These are phyloP conservation scores for Ricinus communis DNA, from an alignment of 345 rosid species.

Conservation along the genomic window DNA sequence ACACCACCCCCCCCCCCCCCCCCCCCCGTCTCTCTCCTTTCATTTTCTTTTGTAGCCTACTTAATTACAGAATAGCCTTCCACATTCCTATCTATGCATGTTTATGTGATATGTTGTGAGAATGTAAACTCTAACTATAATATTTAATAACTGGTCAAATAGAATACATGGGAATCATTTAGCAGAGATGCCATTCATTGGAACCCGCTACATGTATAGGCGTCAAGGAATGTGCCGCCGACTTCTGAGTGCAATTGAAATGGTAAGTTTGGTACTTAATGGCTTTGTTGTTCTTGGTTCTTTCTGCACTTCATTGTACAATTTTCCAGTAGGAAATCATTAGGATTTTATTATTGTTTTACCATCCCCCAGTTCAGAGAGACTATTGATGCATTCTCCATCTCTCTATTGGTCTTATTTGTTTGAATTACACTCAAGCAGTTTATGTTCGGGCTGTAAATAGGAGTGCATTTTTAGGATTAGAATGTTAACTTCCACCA, in stretches of 20 bases:
- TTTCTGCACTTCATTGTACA: neutral
- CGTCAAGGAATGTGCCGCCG: slow-evolving; percentile 97
- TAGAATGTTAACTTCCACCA: neutral
- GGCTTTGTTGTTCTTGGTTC: neutral
- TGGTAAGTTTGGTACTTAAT: slow-evolving; percentile 46
- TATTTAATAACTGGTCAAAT: slow-evolving; percentile 21
- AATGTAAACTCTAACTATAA: slow-evolving; percentile 9
- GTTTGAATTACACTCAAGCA: too few relatives aligned
- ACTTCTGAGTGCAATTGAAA: slow-evolving; percentile 78
- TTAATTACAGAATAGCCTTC: neutral
- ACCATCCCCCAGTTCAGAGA: neutral
- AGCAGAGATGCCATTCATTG: slow-evolving; percentile 99
- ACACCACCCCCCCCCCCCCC: too few relatives aligned
- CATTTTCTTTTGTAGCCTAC: neutral
- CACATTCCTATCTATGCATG: neutral
- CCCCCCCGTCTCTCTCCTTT: too few relatives aligned
- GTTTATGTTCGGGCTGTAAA: neutral
- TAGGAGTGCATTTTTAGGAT: neutral
- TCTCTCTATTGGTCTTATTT: neutral
- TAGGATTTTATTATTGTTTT: neutral
- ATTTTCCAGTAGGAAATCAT: neutral
- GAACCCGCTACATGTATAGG: slow-evolving; percentile 79
- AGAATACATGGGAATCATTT: slow-evolving; percentile 81
- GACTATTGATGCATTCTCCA: neutral
- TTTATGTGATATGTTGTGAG: neutral